Percentiles rank a stretch among this genome's conserved stretches.
Evolutionary conservation across 768 basidiomycete genomes (phyloP).

Genomic region (Pholiota microspora): DNA sequence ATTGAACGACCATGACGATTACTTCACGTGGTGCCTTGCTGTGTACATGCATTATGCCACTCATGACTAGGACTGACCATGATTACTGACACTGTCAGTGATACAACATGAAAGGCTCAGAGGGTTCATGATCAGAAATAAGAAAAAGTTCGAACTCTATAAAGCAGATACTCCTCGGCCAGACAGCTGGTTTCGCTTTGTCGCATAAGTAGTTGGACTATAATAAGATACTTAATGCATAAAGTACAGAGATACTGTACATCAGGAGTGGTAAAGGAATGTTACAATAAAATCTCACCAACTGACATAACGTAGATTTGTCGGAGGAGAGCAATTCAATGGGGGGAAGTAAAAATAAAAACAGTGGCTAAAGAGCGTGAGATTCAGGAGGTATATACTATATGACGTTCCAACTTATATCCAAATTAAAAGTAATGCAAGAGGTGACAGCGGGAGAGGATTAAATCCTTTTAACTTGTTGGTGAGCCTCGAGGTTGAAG

Average conservation of each 20-base stretch:
- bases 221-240: not conserved
- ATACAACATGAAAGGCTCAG: no score
- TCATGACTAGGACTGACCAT: no score
- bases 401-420: conserved; percentile 9
- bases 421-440: conserved; percentile 6
- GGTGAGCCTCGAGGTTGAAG: conserved; percentile 22
- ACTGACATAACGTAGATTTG: not conserved
- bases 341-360: not conserved
- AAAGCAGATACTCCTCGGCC: no score
- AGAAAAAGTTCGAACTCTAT: no score
- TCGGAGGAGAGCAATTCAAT: not conserved
- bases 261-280: not conserved
- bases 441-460: not conserved
- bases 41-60: no score
- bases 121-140: no score
- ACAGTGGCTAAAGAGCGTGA: conserved; percentile 8
- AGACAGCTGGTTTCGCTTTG: no score
- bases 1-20: no score
- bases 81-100: no score
- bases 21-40: no score
- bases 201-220: not conserved
- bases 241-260: conserved; percentile 1
- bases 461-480: not conserved
- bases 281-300: not conserved
- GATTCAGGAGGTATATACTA: conserved; percentile 5